These are phyloP conservation scores for Neonectria hederae DNA, from an alignment of 2,329 filamentous ascomycete genomes.

Conservation along the genomic window DNA sequence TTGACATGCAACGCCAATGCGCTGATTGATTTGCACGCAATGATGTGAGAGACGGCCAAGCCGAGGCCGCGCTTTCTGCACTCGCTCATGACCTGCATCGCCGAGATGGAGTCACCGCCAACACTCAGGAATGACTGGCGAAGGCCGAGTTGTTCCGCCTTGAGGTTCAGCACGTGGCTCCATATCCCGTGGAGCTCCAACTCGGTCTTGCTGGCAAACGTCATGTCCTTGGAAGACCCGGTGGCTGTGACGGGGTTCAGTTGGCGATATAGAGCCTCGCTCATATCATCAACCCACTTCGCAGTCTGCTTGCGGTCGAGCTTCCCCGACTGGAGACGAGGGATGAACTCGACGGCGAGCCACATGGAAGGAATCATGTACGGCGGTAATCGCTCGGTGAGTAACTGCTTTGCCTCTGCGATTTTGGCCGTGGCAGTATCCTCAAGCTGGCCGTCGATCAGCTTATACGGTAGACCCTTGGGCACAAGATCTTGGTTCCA, in stretches of 20 bases:
- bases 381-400: constrained; percentile 5
- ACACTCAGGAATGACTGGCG: not conserved
- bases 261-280: constrained; percentile 22
- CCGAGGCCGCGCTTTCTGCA: constrained; percentile 42
- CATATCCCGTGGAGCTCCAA: constrained; percentile 30
- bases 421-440: not conserved
- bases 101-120: not conserved
- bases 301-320: constrained; percentile 5
- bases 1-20: constrained; percentile 25
- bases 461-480: constrained; percentile 22
- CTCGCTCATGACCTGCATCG: constrained; percentile 21
- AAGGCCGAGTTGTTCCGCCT: constrained; percentile 31
- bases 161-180: constrained; percentile 33
- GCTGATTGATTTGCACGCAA: constrained; percentile 39
- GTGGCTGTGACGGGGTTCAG: constrained; percentile 22
- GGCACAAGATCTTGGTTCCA: constrained; percentile 19
- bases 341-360: constrained; percentile 6
- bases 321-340: not conserved
- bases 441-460: constrained; percentile 7
- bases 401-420: not conserved
- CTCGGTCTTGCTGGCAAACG: constrained; percentile 10
- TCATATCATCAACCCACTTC: constrained; percentile 31
- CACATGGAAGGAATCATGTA: constrained; percentile 40
- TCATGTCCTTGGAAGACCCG: not conserved
- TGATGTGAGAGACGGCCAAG: constrained; percentile 43